Conservation (phyloP, 116 monocot genomes). For the Cymodocea nodosa region DNA sequence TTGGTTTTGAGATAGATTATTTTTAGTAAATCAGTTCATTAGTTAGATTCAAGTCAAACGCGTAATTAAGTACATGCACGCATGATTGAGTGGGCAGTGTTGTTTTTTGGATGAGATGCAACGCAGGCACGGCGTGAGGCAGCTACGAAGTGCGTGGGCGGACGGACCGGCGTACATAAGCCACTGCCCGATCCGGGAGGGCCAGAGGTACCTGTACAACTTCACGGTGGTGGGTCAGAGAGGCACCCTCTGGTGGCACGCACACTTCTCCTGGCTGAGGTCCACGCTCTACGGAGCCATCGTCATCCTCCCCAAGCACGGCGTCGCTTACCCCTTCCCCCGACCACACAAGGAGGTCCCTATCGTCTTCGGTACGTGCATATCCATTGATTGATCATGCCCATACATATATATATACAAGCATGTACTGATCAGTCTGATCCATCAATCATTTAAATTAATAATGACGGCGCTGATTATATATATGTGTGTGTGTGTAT, state of each 20-base stretch:
- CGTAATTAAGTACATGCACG: too few relatives aligned
- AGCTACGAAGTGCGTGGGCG: conserved; percentile 50
- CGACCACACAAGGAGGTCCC: conserved; percentile 32
- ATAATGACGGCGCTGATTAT: too few relatives aligned
- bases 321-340: conserved; percentile 27
- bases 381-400: too few relatives aligned
- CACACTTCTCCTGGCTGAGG: conserved; percentile 22
- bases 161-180: conserved; percentile 35
- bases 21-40: too few relatives aligned
- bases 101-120: too few relatives aligned
- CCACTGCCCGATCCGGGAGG: conserved; percentile 47
- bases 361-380: conserved; percentile 32
- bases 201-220: conserved; percentile 41
- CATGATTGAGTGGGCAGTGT: too few relatives aligned
- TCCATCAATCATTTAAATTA: too few relatives aligned
- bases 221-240: conserved; percentile 32
- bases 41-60: too few relatives aligned
- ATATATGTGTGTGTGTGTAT: too few relatives aligned
- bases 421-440: too few relatives aligned
- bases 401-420: too few relatives aligned
- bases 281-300: conserved; percentile 24
- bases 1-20: too few relatives aligned
- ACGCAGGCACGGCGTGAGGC: conserved; percentile 47
- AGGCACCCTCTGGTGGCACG: conserved; percentile 23
- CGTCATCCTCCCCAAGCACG: conserved; percentile 21